Percentiles rank a stretch among this genome's conserved stretches.
Conservation (phyloP, 345 rosid genomes). For the Tarenaya hassleriana region DNA sequence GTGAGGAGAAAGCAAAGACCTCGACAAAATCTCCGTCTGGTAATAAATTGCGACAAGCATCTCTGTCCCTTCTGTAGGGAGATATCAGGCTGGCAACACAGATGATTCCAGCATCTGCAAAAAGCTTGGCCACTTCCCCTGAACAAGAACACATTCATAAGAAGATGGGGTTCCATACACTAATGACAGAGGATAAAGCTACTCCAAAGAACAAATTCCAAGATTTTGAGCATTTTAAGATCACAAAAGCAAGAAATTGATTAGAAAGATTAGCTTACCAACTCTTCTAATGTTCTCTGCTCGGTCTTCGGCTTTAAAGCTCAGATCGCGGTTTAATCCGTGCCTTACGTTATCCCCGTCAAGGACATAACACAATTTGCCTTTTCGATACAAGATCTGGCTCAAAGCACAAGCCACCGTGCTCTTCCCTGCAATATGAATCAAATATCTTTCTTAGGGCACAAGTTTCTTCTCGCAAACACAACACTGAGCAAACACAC, state of each 20-base stretch:
- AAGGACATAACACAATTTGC: constrained; percentile 64
- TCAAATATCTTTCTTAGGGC: background rate
- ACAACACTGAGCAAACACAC: no score
- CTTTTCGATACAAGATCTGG: constrained; percentile 43
- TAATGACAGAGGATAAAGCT: no score
- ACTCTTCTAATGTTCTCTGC: constrained; percentile 70
- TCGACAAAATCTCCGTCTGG: constrained; percentile 73
- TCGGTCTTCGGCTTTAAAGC: constrained; percentile 69
- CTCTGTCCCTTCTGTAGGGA: constrained; percentile 68
- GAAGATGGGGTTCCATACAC: background rate
- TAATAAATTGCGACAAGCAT: constrained; percentile 51
- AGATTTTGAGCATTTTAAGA: background rate
- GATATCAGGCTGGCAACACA: constrained; percentile 79
- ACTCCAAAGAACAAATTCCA: no score
- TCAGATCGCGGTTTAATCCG: constrained; percentile 67
- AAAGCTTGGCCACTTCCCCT: constrained; percentile 85
- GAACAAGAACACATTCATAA: constrained; percentile 17
- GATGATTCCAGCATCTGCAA: constrained; percentile 73
- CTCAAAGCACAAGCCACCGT: constrained; percentile 73
- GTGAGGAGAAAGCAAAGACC: constrained; percentile 33
- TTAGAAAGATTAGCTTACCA: constrained; percentile 32
- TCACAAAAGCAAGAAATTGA: background rate
- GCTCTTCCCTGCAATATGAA: constrained; percentile 51
- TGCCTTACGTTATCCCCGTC: constrained; percentile 81
- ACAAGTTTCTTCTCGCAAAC: no score